Evolutionary conservation across 2,329 filamentous ascomycete species (phyloP).

Genomic region (Cladobotryum protrusum): DNA sequence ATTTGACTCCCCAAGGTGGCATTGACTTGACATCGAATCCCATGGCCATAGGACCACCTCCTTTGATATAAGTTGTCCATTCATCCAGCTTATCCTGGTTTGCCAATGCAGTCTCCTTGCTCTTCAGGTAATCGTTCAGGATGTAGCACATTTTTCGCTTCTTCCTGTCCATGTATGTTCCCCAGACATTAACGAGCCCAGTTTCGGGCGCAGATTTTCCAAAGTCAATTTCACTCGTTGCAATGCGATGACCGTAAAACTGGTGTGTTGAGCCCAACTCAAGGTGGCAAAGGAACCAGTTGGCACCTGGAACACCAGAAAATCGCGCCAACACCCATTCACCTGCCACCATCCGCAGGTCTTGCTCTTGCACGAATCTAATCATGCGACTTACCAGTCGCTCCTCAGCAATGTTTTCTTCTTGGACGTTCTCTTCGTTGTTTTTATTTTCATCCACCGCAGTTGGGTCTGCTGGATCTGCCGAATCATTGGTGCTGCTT

Average conservation of each 20-base stretch:
- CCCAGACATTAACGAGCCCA: conserved; percentile 6
- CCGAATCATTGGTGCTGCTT: no score
- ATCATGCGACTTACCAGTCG: conserved; percentile 7
- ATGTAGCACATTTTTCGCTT: conserved; percentile 11
- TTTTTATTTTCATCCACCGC: background rate
- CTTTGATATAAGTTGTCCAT: no score
- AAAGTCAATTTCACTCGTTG: conserved; percentile 12
- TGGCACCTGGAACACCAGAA: conserved; percentile 6
- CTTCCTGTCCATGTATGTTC: conserved; percentile 11
- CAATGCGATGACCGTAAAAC: conserved; percentile 11
- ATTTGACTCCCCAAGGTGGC: no score
- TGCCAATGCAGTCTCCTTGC: background rate
- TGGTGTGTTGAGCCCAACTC: conserved; percentile 11
- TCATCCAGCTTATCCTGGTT: no score
- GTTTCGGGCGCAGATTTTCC: conserved; percentile 2
- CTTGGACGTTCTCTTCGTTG: background rate
- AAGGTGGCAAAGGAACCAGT: conserved; percentile 13
- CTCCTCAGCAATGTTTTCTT: conserved; percentile 1
- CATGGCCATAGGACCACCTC: no score
- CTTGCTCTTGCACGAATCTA: conserved; percentile 8
- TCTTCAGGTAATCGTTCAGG: background rate
- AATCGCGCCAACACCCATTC: conserved; percentile 12
- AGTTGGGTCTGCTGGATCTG: no score
- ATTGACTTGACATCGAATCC: no score
- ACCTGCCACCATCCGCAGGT: conserved; percentile 7